phyloP scores from a whole-genome alignment of 1,284 basidiomycete genomes.

The Trametes pubescens region DNA sequence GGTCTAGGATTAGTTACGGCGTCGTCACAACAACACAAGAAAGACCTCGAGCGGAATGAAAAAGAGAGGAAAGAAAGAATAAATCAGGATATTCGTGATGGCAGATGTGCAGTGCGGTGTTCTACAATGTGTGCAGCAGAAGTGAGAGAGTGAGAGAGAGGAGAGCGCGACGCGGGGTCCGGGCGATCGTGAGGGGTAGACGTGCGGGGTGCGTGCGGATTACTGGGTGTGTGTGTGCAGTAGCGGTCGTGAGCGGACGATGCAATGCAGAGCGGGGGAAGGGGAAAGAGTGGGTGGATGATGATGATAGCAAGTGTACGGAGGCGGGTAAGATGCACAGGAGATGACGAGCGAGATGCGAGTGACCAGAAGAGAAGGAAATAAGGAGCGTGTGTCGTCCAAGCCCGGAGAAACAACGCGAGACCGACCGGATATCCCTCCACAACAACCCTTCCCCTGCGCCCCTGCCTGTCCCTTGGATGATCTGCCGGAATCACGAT shows the following conservation, averaged over 20 bases:
- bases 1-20: background rate
- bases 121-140: slow-evolving; percentile 21
- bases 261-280: background rate
- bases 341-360: background rate
- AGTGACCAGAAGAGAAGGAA: slow-evolving; percentile 7
- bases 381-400: slow-evolving; percentile 14
- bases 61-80: background rate
- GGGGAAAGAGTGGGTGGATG: background rate
- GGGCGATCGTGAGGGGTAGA: background rate
- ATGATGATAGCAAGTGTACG: slow-evolving; percentile 5
- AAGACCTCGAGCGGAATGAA: background rate
- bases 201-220: background rate
- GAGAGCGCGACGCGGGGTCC: slow-evolving; percentile 2
- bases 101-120: slow-evolving; percentile 10
- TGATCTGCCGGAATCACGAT: slow-evolving; percentile 4
- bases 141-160: background rate
- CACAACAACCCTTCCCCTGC: background rate
- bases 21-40: background rate
- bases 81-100: slow-evolving; percentile 1
- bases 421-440: slow-evolving; percentile 8
- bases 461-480: background rate
- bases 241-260: background rate
- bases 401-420: slow-evolving; percentile 5
- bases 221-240: slow-evolving; percentile 1
- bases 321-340: background rate